Evolutionary conservation across 2,329 filamentous ascomycete genomes (phyloP), one percentile per base, ranked within the genome.

Genomic region (Malbranchea cinnamomea): DNA sequence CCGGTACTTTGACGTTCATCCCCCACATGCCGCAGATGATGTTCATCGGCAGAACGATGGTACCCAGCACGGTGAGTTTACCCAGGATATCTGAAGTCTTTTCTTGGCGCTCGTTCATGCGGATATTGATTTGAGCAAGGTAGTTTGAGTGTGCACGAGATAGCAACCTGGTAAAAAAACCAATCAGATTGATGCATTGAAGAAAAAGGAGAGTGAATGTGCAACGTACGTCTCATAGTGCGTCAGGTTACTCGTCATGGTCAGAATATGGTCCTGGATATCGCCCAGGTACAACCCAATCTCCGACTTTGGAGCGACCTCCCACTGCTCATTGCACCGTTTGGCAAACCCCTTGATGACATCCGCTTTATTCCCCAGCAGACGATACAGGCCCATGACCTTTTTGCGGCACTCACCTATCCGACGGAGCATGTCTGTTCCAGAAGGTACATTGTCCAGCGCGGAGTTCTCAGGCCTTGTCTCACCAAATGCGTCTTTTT

Each of bases 331-430:
- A 49, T 94, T 98, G 60, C 89, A 98, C 9, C 89, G 71, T 60
- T 98, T 98, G 4, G 89, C 89, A 47, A 98, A 98, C 1, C 89
- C 89, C 59, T 95, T 95, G 64, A 98, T 95, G 35, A 98, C 89
- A 53, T 98, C 89, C 28, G 89, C 89, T 59, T 98, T 98, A 57
- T 92, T 95, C 32, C 89, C 89, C 11, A 98, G 63, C 25, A 98
- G 63, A 29, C 89, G 72, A 51, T 94, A 95, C 26, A 98, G 63
- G 20, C 80, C 78, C 85, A 98, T 98, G 40, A 98, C 89, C 52
- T 87, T 87, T 65, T 95, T 95, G 43, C 89, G 73, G 52, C 84
- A 92, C 54, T 93, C 83, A 16, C 89, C 89, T 0, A 95, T 84
- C 9, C 83, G 75, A 23, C 84, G 73, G 36, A 98, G 67, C 84